Evolutionary conservation across 2,329 filamentous ascomycete genomes (phyloP).

Genomic region (Penicillium aurantiogriseum): DNA sequence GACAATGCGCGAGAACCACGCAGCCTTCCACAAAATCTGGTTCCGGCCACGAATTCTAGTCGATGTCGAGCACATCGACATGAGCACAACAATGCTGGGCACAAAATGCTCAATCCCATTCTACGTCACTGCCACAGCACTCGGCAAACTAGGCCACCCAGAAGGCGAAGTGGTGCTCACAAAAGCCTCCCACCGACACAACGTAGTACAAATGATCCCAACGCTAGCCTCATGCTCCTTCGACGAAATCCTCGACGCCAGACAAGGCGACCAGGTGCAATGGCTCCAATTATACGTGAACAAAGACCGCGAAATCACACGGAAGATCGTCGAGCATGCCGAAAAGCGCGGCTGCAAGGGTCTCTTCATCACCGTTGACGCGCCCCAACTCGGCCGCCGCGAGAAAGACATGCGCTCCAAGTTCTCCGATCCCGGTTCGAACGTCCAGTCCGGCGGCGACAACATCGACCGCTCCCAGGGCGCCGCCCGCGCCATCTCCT

Average conservation of each 20-base stretch:
- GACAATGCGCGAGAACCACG: constrained; percentile 94
- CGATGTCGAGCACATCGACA: constrained; percentile 83
- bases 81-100: constrained; percentile 90
- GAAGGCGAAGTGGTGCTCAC: constrained; percentile 94
- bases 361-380: constrained; percentile 97
- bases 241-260: constrained; percentile 92
- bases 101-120: constrained; percentile 81
- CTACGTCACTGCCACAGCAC: constrained; percentile 93
- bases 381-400: constrained; percentile 86
- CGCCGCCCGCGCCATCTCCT: constrained; percentile 89
- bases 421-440: constrained; percentile 78
- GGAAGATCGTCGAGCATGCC: constrained; percentile 85
- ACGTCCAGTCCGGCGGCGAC: constrained; percentile 70
- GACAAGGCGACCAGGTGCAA: constrained; percentile 75
- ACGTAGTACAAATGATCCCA: constrained; percentile 97
- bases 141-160: constrained; percentile 90
- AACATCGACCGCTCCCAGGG: constrained; percentile 83
- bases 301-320: constrained; percentile 87
- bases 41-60: constrained; percentile 88
- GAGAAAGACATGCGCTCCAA: constrained; percentile 98
- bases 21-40: constrained; percentile 95
- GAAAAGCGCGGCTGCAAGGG: constrained; percentile 89
- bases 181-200: constrained; percentile 76
- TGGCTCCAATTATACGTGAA: constrained; percentile 99
- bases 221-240: constrained; percentile 96